A percentile compares a stretch with the other conserved stretches of the same genome.
phyloP scores from a whole-genome alignment of 257 asterid genomes.

The Solanum neorickii region DNA sequence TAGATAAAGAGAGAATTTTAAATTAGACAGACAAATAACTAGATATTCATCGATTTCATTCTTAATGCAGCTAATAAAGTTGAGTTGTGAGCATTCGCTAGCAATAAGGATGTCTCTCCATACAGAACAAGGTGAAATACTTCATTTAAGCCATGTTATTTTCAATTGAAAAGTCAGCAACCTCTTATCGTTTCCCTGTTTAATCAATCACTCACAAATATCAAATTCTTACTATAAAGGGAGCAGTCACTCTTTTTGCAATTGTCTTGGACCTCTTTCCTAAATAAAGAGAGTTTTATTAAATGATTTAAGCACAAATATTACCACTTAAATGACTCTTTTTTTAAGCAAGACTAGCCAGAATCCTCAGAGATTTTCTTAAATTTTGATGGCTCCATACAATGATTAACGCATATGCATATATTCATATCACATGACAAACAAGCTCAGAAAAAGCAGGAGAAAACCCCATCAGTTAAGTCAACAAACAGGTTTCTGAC shows the following conservation, averaged over 20 bases:
- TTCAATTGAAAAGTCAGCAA: neutral
- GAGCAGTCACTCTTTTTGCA: neutral
- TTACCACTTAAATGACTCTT: neutral
- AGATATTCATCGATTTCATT: neutral
- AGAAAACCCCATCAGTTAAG: neutral
- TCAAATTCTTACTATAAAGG: neutral
- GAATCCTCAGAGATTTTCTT: neutral
- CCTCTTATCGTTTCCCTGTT: neutral
- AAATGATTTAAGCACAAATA: neutral
- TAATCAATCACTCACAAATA: neutral
- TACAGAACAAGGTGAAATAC: neutral
- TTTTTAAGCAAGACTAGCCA: neutral
- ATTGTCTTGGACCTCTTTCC: neutral
- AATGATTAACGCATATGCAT: neutral
- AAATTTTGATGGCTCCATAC: neutral
- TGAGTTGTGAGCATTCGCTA: neutral
- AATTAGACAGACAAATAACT: neutral
- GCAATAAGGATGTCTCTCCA: neutral
- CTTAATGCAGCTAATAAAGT: neutral
- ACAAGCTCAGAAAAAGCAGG: neutral
- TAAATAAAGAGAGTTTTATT: neutral
- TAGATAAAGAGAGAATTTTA: slow-evolving; percentile 2
- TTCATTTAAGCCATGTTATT: neutral
- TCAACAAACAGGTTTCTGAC: neutral
- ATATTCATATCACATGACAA: neutral